phyloP scores from a whole-genome alignment of 2,329 filamentous ascomycete genomes.

The Beauveria brongniartii region DNA sequence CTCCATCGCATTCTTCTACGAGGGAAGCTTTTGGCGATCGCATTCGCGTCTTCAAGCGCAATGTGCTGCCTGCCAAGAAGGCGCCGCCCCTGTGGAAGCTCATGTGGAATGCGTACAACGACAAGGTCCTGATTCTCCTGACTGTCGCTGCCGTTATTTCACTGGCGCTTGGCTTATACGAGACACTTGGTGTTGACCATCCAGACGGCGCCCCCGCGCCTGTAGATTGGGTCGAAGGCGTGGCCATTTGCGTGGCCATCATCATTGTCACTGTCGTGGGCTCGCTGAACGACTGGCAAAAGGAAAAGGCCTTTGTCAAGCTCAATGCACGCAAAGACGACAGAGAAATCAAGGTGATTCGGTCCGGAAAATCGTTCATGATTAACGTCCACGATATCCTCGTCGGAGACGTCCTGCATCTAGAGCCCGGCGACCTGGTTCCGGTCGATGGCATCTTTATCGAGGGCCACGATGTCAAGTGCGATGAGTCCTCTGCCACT shows the following conservation, averaged over 20 bases:
- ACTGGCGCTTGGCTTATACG: constrained; percentile 60
- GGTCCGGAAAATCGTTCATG: constrained; percentile 56
- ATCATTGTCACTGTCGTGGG: constrained; percentile 56
- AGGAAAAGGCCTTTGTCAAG: constrained; percentile 56
- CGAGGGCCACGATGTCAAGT: constrained; percentile 43
- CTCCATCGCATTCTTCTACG: constrained; percentile 29
- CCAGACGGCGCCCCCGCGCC: constrained; percentile 23
- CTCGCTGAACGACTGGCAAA: constrained; percentile 60
- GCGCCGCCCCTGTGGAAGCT: constrained; percentile 51
- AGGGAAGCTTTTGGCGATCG: constrained; percentile 7
- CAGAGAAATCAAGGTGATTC: constrained; percentile 56
- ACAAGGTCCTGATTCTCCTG: constrained; percentile 64
- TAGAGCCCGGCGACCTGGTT: constrained; percentile 62
- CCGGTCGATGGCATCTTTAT: constrained; percentile 66
- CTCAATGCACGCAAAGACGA: constrained; percentile 57
- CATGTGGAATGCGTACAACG: constrained; percentile 64
- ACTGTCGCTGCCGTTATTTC: constrained; percentile 62
- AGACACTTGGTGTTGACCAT: constrained; percentile 41
- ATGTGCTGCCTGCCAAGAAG: constrained; percentile 56
- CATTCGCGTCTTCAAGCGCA: constrained; percentile 31
- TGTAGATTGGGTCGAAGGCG: constrained; percentile 60
- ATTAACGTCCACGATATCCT: constrained; percentile 59
- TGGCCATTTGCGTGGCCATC: constrained; percentile 58
- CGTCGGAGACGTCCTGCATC: constrained; percentile 61
- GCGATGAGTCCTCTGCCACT: constrained; percentile 66